Evolutionary conservation across 2,329 filamentous ascomycete species (phyloP).

Genomic region (Trichoderma semiorbis): DNA sequence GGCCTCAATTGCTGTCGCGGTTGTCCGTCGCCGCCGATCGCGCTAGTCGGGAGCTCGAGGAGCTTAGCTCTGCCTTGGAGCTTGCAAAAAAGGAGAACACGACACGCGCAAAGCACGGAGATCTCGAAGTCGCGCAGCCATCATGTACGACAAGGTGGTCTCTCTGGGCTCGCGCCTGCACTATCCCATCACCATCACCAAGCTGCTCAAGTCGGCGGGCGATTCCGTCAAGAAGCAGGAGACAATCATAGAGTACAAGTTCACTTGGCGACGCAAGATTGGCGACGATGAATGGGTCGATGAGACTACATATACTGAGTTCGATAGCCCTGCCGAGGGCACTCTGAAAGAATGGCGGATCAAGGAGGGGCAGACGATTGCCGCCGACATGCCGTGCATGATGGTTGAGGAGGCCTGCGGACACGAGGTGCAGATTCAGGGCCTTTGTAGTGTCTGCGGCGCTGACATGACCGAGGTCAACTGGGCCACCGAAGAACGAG

Average conservation of each 20-base stretch:
- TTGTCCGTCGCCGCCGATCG: conserved; percentile 2
- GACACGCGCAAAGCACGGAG: conserved; percentile 9
- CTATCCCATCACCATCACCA: conserved; percentile 91
- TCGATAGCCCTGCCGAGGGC: conserved; percentile 81
- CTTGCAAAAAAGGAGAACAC: background rate
- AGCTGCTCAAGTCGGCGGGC: conserved; percentile 72
- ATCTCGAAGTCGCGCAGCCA: conserved; percentile 8
- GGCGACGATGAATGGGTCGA: conserved; percentile 61
- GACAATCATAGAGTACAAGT: conserved; percentile 81
- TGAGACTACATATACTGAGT: conserved; percentile 69
- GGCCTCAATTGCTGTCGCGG: background rate
- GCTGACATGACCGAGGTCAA: conserved; percentile 92
- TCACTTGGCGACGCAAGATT: conserved; percentile 73
- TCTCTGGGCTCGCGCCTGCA: conserved; percentile 63
- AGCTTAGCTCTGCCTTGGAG: background rate
- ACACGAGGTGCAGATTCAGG: conserved; percentile 87
- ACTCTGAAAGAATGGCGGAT: conserved; percentile 75
- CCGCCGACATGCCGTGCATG: conserved; percentile 56
- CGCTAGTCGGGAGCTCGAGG: conserved; percentile 7
- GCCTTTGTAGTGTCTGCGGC: conserved; percentile 87
- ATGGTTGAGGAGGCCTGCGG: conserved; percentile 87
- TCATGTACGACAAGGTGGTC: conserved; percentile 42
- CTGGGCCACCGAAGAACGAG: conserved; percentile 75
- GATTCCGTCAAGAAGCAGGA: conserved; percentile 74
- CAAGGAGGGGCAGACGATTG: conserved; percentile 60